Conservation (phyloP, 768 basidiomycete species). For the Mrakia gelida region DNA sequence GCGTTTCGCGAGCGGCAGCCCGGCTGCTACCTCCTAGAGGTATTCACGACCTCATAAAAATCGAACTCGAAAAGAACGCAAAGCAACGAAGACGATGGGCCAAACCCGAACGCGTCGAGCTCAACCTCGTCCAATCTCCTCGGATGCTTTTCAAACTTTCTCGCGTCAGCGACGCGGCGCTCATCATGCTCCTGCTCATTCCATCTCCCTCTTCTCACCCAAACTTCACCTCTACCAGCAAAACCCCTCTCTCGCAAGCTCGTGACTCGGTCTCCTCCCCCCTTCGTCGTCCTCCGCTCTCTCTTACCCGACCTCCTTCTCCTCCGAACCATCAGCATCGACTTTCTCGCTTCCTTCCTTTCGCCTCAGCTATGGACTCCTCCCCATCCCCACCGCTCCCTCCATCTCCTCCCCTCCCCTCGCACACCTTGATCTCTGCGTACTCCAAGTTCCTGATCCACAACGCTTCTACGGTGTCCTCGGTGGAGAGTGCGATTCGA, state of each 20-base stretch:
- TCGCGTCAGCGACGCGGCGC: neutral
- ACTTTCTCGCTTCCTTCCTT: neutral
- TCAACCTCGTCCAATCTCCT: no score
- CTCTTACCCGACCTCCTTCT: neutral
- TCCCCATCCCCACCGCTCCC: neutral
- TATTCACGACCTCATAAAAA: no score
- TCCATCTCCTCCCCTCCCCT: neutral
- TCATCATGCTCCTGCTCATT: neutral
- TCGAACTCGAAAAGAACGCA: no score
- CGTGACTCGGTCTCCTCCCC: neutral
- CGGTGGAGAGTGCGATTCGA: slow-evolving; percentile 24
- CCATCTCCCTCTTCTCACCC: neutral
- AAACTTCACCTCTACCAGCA: neutral
- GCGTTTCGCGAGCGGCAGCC: no score
- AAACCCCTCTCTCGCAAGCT: neutral
- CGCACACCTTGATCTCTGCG: neutral
- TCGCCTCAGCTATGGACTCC: slow-evolving; percentile 6
- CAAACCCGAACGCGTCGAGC: no score
- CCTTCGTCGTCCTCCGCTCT: no score
- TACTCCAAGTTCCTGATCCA: slow-evolving; percentile 29
- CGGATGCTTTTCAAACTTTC: neutral
- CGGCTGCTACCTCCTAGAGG: no score
- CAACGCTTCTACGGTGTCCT: slow-evolving; percentile 17
- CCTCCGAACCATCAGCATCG: no score
- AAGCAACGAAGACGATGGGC: no score